Base-by-base conservation (phyloP, 306 rosid species). In the Phaseolus lunatus region DNA sequence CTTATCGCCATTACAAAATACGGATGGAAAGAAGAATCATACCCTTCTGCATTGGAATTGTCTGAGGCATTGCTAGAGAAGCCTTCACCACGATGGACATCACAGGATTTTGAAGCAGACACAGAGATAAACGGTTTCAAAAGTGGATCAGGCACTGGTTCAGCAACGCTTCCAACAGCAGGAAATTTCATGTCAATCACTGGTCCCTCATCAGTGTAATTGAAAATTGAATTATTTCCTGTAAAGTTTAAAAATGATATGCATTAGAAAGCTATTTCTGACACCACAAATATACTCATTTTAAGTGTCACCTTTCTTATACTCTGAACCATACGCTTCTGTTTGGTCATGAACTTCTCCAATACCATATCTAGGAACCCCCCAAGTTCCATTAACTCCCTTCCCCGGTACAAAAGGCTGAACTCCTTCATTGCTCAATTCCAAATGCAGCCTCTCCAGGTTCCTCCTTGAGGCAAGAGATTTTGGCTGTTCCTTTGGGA, bases 31-130 rank as follows among this genome's bases (percentile, higher is more conserved):
- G 59, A 57, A 82, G 71, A 18, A 70, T 22, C 19, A 66, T 64
- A 94, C 97, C 96, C 88, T 76, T 81, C 79, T 7, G 33, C 70
- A 63, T 66, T 27, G 33, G 84, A 72, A 63, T 72, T 41, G 11
- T 58, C 53, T 0, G 80, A 78, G 75, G 69, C 73, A 86, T 61
- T 70, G 13, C 48, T 62, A 49, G 20, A 57, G n/a, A 78, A 80
- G 68, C 43, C 48, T 31, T 84, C 81, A 33, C 84, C 84, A 41
- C 54, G 67, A 7, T 12, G 78, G 52, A 54, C 41, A 52, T 47
- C 57, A 47, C 8, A 0, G 52, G 18, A 13, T 4, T 47, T 47
- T 47, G 52, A 19, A 14, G 19, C 7, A 47, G 52, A 13, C 52
- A 13, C 52, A 47, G 2, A 5, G 52, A 47, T 15, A 47, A 47